phyloP scores from a whole-genome alignment of 176 grass and related monocot genomes.

The Chloris gayana region DNA sequence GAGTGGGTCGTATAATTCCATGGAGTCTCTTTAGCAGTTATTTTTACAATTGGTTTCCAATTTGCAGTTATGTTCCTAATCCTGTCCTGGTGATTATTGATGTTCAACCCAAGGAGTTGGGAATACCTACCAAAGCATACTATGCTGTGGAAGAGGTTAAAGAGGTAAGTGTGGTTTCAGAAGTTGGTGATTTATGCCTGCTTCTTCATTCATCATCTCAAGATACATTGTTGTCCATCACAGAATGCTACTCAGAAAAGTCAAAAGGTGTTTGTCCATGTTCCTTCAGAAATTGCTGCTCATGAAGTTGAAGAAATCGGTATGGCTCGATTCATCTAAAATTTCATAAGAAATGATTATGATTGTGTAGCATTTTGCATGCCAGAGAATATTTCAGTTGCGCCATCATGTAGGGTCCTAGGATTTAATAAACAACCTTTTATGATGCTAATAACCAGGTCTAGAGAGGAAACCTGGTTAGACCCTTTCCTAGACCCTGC shows the following conservation, averaged over 20 bases:
- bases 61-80: slow-evolving; percentile 84
- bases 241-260: slow-evolving; percentile 99
- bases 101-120: slow-evolving; percentile 94
- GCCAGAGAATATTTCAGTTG: not conserved
- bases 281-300: slow-evolving; percentile 96
- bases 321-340: slow-evolving; percentile 36
- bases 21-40: not conserved
- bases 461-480: not conserved
- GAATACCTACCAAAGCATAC: slow-evolving; percentile 96
- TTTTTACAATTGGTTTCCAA: not conserved
- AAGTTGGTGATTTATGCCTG: slow-evolving; percentile 9
- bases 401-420: not conserved
- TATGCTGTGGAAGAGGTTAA: slow-evolving; percentile 95
- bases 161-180: slow-evolving; percentile 54
- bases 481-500: too few species aligned
- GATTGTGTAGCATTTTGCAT: slow-evolving; percentile 2
- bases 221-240: slow-evolving; percentile 23
- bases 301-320: slow-evolving; percentile 98
- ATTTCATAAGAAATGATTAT: slow-evolving; percentile 1
- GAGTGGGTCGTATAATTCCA: slow-evolving; percentile 6
- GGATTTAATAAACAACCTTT: not conserved
- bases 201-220: slow-evolving; percentile 20
- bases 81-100: slow-evolving; percentile 98
- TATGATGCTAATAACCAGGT: not conserved
- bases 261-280: slow-evolving; percentile 98